Evolutionary conservation across 2,329 filamentous ascomycete species (phyloP).

Genomic region (Penicillium sp.): DNA sequence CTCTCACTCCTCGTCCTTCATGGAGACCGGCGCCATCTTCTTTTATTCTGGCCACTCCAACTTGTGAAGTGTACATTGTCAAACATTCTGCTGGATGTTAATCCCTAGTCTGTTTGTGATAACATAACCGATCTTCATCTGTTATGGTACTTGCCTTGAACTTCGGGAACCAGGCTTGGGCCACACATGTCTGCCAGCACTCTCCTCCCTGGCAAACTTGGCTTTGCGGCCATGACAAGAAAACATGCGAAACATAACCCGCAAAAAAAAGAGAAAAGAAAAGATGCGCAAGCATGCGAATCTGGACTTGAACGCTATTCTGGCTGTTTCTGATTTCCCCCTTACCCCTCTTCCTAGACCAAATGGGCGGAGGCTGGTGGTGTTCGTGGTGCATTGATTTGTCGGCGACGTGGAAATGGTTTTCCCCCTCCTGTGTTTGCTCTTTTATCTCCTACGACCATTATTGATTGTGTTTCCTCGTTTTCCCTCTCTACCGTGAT

Average conservation of each 20-base stretch:
- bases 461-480: slow-evolving; percentile 28
- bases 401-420: slow-evolving; percentile 38
- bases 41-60: slow-evolving; percentile 3
- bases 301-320: slow-evolving; percentile 31
- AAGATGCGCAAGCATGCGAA: slow-evolving; percentile 31
- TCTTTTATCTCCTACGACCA: slow-evolving; percentile 28
- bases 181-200: not conserved
- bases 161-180: not conserved
- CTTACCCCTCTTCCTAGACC: slow-evolving; percentile 38
- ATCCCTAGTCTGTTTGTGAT: slow-evolving; percentile 15
- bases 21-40: slow-evolving; percentile 7
- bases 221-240: slow-evolving; percentile 13
- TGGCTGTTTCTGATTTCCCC: slow-evolving; percentile 28
- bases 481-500: slow-evolving; percentile 12
- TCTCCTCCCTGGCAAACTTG: not conserved
- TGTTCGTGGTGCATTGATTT: slow-evolving; percentile 42
- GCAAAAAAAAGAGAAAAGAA: slow-evolving; percentile 26
- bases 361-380: slow-evolving; percentile 37
- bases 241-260: slow-evolving; percentile 15
- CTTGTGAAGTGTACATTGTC: slow-evolving; percentile 26
- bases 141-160: slow-evolving; percentile 12
- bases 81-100: slow-evolving; percentile 18
- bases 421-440: slow-evolving; percentile 21
- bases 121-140: slow-evolving; percentile 13
- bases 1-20: not conserved